Evolutionary conservation across 306 rosid species (phyloP).

Genomic region (Corylus avellana): DNA sequence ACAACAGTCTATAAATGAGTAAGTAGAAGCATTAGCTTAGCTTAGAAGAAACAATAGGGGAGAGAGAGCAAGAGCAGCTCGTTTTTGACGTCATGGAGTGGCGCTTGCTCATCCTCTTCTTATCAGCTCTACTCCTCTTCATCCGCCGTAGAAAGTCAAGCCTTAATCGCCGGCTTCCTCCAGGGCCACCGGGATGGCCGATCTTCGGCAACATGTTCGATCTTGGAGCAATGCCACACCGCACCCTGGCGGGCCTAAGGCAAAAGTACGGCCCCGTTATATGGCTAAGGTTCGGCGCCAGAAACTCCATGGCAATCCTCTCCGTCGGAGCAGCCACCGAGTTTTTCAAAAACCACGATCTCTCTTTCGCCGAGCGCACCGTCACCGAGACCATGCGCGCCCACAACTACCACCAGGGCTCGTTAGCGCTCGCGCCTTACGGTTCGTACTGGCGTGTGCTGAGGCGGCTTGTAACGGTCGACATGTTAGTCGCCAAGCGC

Average conservation of each 20-base stretch:
- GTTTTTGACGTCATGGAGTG: slow-evolving; percentile 1
- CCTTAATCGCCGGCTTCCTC: slow-evolving; percentile 41
- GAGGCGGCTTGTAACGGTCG: slow-evolving; percentile 53
- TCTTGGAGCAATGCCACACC: slow-evolving; percentile 63
- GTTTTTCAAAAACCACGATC: slow-evolving; percentile 62
- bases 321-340: slow-evolving; percentile 43
- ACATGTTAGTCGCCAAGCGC: slow-evolving; percentile 57
- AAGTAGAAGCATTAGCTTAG: too few species aligned
- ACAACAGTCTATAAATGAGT: background rate
- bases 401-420: slow-evolving; percentile 52
- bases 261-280: slow-evolving; percentile 46
- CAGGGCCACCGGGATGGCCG: slow-evolving; percentile 72
- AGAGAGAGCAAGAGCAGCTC: too few species aligned
- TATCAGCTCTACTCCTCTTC: slow-evolving; percentile 22
- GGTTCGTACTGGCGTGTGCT: slow-evolving; percentile 70
- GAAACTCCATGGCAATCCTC: slow-evolving; percentile 60
- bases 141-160: slow-evolving; percentile 13
- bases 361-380: slow-evolving; percentile 53
- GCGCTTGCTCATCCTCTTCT: slow-evolving; percentile 20
- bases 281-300: slow-evolving; percentile 57
- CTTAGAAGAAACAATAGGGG: too few species aligned
- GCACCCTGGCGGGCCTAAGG: slow-evolving; percentile 38
- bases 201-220: slow-evolving; percentile 69
- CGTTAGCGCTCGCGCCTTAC: slow-evolving; percentile 60
- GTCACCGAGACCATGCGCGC: slow-evolving; percentile 46